Base-by-base conservation (phyloP, 2,329 filamentous ascomycete species). In the Didymella keratinophila region DNA sequence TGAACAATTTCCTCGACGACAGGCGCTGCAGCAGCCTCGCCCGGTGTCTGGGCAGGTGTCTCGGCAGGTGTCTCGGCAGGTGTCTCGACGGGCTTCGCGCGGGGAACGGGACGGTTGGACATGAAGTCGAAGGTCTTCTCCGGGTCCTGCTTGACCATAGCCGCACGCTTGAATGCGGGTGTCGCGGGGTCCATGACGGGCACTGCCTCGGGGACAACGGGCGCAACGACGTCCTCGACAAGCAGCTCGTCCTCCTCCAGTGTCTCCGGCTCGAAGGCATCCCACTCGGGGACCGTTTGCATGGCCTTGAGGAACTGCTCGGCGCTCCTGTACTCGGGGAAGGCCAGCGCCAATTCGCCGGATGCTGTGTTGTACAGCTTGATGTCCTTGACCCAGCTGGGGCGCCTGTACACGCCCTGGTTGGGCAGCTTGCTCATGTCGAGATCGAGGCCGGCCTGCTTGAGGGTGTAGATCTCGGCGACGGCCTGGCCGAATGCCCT, bases 401-500 rank as follows among this genome's bases (percentile, higher is more conserved):
- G 72, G 10, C 60, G 52, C 11, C 66, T 61, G 49, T 73, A 71
- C 20, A 71, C 59, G n/a, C 71, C 72, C 27, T 66, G 67, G 43
- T 73, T 70, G 41, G 69, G 59, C 37, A 65, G 62, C 28, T 65
- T 66, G 18, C 70, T 63, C 2, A 75, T 45, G 45, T 73, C 69
- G 49, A 75, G 50, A 25, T 69, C 58, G 28, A 70, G 47, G 18
- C 67, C 68, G 5, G 71, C 66, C 37, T 75, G 61, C 51, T 69
- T 68, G 25, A 86, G 72, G 3, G 83, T 74, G 59, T 82, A 81
- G 4, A 86, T 73, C 68, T 89, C 86, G 5, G 87, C 81, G 11
- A 84, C 76, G 4, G 86, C 82, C 60, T 84, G 81, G 61, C 85
- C 83, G 39, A 88, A 79, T 30, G 82, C 78, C 42, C 69, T 74